phyloP scores from a whole-genome alignment of 495 filamentous ascomycete species.

The Podospora anserina region DNA sequence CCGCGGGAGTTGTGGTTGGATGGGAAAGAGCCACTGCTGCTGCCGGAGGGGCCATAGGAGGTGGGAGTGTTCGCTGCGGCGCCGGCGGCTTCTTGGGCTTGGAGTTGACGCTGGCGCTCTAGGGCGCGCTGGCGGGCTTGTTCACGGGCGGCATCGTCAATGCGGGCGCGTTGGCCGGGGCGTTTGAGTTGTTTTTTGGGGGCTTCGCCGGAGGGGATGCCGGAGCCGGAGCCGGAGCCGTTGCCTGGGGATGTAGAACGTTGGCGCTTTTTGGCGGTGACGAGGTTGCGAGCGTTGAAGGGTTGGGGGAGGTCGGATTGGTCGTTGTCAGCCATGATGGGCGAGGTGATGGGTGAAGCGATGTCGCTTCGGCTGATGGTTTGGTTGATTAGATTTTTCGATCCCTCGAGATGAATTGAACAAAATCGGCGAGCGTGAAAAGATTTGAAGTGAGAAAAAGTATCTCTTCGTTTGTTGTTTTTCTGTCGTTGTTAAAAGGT shows the following conservation, averaged over 20 bases:
- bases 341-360: background rate
- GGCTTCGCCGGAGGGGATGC: conserved; percentile 34
- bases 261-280: conserved; percentile 53
- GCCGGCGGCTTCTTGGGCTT: conserved; percentile 45
- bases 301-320: conserved; percentile 49
- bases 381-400: background rate
- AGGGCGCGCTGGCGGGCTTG: conserved; percentile 63
- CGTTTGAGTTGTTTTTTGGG: conserved; percentile 72
- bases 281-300: conserved; percentile 54
- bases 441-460: background rate
- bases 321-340: conserved; percentile 18
- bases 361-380: background rate
- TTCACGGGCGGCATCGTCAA: conserved; percentile 67
- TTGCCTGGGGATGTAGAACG: conserved; percentile 29
- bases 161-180: conserved; percentile 76
- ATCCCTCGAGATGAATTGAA: background rate
- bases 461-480: background rate
- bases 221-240: conserved; percentile 34
- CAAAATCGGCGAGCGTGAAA: background rate
- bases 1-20: conserved; percentile 31
- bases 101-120: conserved; percentile 59
- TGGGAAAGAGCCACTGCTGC: background rate
- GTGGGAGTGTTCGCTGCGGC: conserved; percentile 11
- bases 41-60: background rate
- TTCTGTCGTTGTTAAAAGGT: background rate